A percentile compares a stretch with the other conserved stretches of the same genome.
phyloP scores from a whole-genome alignment of 2,329 filamentous ascomycete genomes.

The Zarea fungicola region DNA sequence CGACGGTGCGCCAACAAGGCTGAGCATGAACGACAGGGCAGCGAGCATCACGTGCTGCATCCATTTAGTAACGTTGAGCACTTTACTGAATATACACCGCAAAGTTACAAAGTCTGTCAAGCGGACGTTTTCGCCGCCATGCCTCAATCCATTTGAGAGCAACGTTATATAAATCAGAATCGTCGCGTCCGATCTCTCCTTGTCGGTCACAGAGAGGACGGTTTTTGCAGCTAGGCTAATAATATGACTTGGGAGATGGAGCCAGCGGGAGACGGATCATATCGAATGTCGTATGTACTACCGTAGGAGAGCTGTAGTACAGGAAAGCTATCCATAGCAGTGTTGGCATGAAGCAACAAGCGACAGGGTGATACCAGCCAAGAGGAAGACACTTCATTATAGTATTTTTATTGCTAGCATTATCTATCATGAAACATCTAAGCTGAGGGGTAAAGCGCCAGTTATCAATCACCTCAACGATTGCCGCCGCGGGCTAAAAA shows the following conservation, averaged over 20 bases:
- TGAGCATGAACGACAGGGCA: too few species aligned
- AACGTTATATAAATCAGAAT: not conserved
- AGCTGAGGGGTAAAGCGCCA: slow-evolving; percentile 3
- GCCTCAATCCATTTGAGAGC: not conserved
- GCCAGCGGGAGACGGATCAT: not conserved
- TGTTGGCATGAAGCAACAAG: not conserved
- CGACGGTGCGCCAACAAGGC: too few species aligned
- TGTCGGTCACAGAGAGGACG: not conserved
- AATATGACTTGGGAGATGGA: slow-evolving; percentile 9
- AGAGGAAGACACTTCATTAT: slow-evolving; percentile 13
- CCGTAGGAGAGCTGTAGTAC: not conserved
- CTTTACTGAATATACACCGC: slow-evolving; percentile 8
- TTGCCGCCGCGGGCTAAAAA: slow-evolving; percentile 7
- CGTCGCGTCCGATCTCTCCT: not conserved
- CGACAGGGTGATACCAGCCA: not conserved
- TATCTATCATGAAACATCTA: slow-evolving; percentile 14
- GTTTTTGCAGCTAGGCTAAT: slow-evolving; percentile 8
- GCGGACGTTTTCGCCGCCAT: not conserved
- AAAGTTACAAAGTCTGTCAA: slow-evolving; percentile 13
- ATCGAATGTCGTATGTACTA: slow-evolving; percentile 3
- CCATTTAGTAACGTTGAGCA: slow-evolving; percentile 8
- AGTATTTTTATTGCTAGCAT: slow-evolving; percentile 15
- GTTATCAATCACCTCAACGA: slow-evolving; percentile 11
- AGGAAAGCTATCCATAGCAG: not conserved
- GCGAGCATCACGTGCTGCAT: too few species aligned